Base-by-base conservation (phyloP, 2,329 filamentous ascomycete species). In the Neonectria ditissima region DNA sequence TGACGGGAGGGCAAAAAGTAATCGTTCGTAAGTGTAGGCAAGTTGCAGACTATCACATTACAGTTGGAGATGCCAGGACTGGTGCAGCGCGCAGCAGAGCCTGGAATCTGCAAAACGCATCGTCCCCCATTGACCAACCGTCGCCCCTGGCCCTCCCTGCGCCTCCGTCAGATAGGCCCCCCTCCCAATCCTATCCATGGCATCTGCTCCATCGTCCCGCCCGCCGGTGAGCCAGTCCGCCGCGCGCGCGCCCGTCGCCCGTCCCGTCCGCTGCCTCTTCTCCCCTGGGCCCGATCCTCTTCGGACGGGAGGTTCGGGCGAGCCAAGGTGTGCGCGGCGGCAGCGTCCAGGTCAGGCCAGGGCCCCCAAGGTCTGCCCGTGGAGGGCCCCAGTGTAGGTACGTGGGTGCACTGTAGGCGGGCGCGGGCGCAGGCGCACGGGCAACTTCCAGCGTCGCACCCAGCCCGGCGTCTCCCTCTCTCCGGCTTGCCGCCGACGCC, bases 401-500 rank as follows among this genome's bases (percentile, higher is more conserved):
- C 37, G 37, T n/a, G n/a, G n/a, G n/a, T n/a, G n/a, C n/a, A n/a
- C n/a, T n/a, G 24, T 26, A 26, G 30, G 44, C n/a, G n/a, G n/a
- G n/a, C 37, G 37, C 37, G 16, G 34, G 37, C 37, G 37, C 37
- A 41, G 37, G n/a, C n/a, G 37, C 37, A 41, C 37, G 37, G 37
- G 37, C 37, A 41, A 41, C 37, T 41, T 41, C 37, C 37, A 41
- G 37, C 37, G 37, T 41, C 37, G 37, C 37, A 41, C 8, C 37
- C 37, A 41, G n/a, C 37, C 37, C n/a, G 37, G 37, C 37, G 37
- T 20, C 56, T 22, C 26, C 11, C 47, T 39, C 26, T 45, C 41
- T 53, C 26, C 57, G 63, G 63, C 63, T 69, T 69, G 67, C 70
- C 59, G 67, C 55, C 37, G 26, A 20, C n/a, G 28, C 47, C 26